Percentiles rank a stretch among this genome's conserved stretches.
phyloP scores from a whole-genome alignment of 192 early-diverging fungal species.

The Coemansia javaensis region DNA sequence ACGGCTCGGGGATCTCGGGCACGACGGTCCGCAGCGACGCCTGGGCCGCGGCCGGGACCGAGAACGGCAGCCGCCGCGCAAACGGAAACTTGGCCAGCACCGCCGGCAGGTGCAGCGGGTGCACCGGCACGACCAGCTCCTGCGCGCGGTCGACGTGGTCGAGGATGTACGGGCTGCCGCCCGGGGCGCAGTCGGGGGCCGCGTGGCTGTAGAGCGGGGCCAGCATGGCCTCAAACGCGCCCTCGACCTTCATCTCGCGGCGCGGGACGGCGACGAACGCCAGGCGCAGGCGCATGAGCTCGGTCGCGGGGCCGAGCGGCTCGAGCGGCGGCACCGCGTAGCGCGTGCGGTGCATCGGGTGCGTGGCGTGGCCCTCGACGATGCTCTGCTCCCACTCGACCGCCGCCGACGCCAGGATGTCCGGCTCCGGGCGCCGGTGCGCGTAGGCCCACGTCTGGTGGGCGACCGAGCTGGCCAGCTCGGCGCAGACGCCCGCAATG shows the following conservation, averaged over 20 bases:
- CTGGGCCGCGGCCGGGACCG: slow-evolving; percentile 48
- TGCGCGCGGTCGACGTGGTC: slow-evolving; percentile 16
- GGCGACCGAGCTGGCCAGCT: slow-evolving; percentile 53
- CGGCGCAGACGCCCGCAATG: slow-evolving; percentile 37
- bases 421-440: slow-evolving; percentile 13
- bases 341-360: slow-evolving; percentile 65
- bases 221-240: slow-evolving; percentile 42
- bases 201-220: slow-evolving; percentile 30
- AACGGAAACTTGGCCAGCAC: slow-evolving; percentile 47
- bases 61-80: slow-evolving; percentile 38
- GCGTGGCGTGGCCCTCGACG: slow-evolving; percentile 64
- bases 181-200: slow-evolving; percentile 1
- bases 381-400: slow-evolving; percentile 65
- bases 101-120: slow-evolving; percentile 61
- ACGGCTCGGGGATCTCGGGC: slow-evolving; percentile 18
- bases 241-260: slow-evolving; percentile 37
- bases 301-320: slow-evolving; percentile 33
- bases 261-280: slow-evolving; percentile 54
- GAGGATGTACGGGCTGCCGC: slow-evolving; percentile 14
- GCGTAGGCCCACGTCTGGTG: slow-evolving; percentile 50
- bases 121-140: slow-evolving; percentile 55
- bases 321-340: slow-evolving; percentile 54
- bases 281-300: slow-evolving; percentile 42
- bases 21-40: slow-evolving; percentile 59
- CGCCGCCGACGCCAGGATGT: slow-evolving; percentile 38